These are phyloP conservation scores for Lactarius quietus DNA, from an alignment of 768 basidiomycete species.

Conservation along the genomic window DNA sequence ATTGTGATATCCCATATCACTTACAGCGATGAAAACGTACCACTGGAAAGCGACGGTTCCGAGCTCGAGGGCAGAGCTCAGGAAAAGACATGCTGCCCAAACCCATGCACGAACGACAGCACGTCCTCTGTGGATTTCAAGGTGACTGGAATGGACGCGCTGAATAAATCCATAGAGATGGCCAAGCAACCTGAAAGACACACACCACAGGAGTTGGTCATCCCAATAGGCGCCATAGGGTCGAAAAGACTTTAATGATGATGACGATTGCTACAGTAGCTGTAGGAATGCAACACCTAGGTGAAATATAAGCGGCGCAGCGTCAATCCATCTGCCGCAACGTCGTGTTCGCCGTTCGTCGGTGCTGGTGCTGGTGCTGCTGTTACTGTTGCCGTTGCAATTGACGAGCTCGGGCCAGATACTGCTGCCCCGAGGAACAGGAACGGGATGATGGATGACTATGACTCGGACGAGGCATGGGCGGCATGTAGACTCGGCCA, in stretches of 20 bases:
- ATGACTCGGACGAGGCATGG: too few species aligned
- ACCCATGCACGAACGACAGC: constrained; percentile 61
- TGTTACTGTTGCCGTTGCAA: too few species aligned
- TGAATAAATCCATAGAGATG: neutral
- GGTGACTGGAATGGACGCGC: constrained; percentile 39
- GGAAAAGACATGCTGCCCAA: constrained; percentile 54
- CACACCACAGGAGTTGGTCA: constrained; percentile 34
- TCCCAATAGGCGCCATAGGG: constrained; percentile 32
- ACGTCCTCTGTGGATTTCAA: constrained; percentile 51
- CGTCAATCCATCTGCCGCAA: too few species aligned
- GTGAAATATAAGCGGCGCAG: neutral
- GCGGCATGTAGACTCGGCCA: too few species aligned
- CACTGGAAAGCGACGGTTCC: constrained; percentile 47
- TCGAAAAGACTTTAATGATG: constrained; percentile 19
- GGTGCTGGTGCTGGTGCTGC: too few species aligned
- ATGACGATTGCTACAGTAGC: constrained; percentile 16
- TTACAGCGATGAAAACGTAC: constrained; percentile 43
- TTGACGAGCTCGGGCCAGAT: too few species aligned
- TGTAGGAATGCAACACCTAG: constrained; percentile 21
- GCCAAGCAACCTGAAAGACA: neutral
- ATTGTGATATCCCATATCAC: constrained; percentile 4
- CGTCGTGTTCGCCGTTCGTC: too few species aligned
- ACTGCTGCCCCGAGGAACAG: too few species aligned
- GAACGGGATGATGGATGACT: too few species aligned
- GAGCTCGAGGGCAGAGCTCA: constrained; percentile 45